Percentiles rank a stretch among this genome's conserved stretches.
phyloP scores from a whole-genome alignment of 2,329 filamentous ascomycete genomes.

The Graphiopsis chlorocephala region DNA sequence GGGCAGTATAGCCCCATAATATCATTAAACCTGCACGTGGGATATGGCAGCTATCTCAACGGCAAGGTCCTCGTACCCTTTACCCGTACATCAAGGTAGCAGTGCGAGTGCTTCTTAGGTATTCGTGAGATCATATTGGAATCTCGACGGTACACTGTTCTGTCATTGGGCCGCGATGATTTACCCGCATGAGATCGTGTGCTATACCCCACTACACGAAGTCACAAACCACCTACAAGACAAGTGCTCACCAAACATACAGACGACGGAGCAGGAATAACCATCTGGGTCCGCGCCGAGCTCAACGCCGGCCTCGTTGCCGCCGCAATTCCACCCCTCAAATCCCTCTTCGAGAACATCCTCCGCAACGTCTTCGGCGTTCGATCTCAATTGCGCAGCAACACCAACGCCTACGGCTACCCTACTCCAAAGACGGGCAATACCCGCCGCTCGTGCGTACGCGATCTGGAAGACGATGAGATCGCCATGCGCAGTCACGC shows the following conservation, averaged over 20 bases:
- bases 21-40: no score
- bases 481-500: background rate
- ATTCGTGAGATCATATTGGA: no score
- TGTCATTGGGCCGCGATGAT: no score
- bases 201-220: no score
- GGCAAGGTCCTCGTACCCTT: no score
- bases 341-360: conserved; percentile 1
- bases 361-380: conserved; percentile 1
- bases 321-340: background rate
- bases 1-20: no score
- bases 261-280: background rate
- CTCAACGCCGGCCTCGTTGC: conserved; percentile 3
- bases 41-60: no score
- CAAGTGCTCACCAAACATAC: background rate
- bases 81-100: no score
- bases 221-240: background rate
- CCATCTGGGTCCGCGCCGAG: conserved; percentile 5
- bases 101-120: no score
- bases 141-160: no score
- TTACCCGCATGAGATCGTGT: no score
- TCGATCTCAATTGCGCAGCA: background rate
- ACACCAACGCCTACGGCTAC: background rate
- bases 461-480: background rate
- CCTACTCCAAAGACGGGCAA: background rate
- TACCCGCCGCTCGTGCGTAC: background rate